These are phyloP conservation scores for Schwanniomyces etchellsii DNA, from an alignment of 1,139 yeast genomes.

Conservation along the genomic window DNA sequence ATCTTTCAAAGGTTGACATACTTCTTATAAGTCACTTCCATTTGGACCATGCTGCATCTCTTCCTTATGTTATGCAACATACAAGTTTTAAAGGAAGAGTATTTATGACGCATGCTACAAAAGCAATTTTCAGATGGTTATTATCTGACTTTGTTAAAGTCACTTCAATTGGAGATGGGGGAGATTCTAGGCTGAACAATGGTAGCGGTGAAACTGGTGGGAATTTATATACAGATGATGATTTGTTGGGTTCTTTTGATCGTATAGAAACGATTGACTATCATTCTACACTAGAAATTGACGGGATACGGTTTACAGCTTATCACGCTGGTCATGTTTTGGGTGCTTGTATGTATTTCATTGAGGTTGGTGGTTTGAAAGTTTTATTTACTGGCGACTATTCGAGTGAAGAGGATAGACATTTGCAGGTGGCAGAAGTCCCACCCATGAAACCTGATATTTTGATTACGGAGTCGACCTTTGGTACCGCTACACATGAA, in stretches of 20 bases:
- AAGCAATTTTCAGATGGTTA: slow-evolving; percentile 95
- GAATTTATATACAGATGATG: slow-evolving; percentile 84
- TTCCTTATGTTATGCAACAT: slow-evolving; percentile 97
- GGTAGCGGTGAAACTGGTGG: slow-evolving; percentile 22
- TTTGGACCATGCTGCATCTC: slow-evolving; percentile 94
- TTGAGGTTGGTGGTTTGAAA: slow-evolving; percentile 90
- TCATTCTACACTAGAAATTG: slow-evolving; percentile 91
- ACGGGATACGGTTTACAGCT: slow-evolving; percentile 93
- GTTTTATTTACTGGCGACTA: slow-evolving; percentile 93
- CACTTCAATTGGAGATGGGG: slow-evolving; percentile 59
- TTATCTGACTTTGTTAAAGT: slow-evolving; percentile 91
- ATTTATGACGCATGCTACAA: slow-evolving; percentile 98
- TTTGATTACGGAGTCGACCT: slow-evolving; percentile 89
- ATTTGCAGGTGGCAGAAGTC: slow-evolving; percentile 89
- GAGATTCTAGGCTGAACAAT: slow-evolving; percentile 18
- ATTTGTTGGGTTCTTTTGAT: slow-evolving; percentile 80
- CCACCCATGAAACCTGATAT: slow-evolving; percentile 89
- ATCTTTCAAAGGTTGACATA: slow-evolving; percentile 79
- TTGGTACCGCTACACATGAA: slow-evolving; percentile 96
- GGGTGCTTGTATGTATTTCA: slow-evolving; percentile 97
- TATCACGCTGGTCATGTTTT: slow-evolving; percentile 98
- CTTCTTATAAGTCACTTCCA: slow-evolving; percentile 90
- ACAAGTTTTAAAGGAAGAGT: slow-evolving; percentile 92
- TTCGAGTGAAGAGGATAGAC: slow-evolving; percentile 93
- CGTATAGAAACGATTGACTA: slow-evolving; percentile 89